phyloP scores from a whole-genome alignment of 139 green algal species.

The Volvox reticuliferus region DNA sequence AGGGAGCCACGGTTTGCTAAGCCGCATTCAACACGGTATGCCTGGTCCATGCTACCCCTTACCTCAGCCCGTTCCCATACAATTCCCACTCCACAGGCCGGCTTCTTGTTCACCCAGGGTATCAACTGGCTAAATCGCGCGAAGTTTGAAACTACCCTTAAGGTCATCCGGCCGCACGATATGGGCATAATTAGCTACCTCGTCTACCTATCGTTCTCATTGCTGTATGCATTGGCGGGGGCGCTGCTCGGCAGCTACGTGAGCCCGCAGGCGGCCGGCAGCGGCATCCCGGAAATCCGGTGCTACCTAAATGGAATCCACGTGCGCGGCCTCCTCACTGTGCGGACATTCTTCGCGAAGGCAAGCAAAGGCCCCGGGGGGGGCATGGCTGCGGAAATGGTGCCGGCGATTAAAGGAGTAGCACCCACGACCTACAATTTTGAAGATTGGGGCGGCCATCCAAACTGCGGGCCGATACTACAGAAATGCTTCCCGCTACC shows the following conservation, averaged over 20 bases:
- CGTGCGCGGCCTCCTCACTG: slow-evolving; percentile 71
- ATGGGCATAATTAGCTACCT: slow-evolving; percentile 26
- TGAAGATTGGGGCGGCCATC: no score
- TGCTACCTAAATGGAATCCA: slow-evolving; percentile 86
- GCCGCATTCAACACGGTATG: no score
- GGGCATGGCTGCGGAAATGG: neutral
- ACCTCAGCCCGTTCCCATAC: neutral
- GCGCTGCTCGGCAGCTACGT: slow-evolving; percentile 72
- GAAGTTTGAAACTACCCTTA: slow-evolving; percentile 36
- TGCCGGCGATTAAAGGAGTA: no score
- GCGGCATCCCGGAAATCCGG: slow-evolving; percentile 85
- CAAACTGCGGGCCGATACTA: no score
- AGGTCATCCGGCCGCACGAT: slow-evolving; percentile 9
- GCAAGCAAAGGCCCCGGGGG: slow-evolving; percentile 23
- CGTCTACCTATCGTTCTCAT: slow-evolving; percentile 47
- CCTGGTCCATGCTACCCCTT: neutral
- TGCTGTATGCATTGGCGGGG: slow-evolving; percentile 57
- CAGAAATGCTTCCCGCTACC: no score
- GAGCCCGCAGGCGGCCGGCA: slow-evolving; percentile 75
- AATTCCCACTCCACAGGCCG: neutral
- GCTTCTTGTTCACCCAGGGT: slow-evolving; percentile 45
- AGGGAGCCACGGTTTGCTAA: no score
- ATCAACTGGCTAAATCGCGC: slow-evolving; percentile 33
- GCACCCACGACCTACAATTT: no score
- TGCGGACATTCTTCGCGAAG: slow-evolving; percentile 85